phyloP scores from a whole-genome alignment of 495 filamentous ascomycete species.

The Paragyromitra xinjiangensis region DNA sequence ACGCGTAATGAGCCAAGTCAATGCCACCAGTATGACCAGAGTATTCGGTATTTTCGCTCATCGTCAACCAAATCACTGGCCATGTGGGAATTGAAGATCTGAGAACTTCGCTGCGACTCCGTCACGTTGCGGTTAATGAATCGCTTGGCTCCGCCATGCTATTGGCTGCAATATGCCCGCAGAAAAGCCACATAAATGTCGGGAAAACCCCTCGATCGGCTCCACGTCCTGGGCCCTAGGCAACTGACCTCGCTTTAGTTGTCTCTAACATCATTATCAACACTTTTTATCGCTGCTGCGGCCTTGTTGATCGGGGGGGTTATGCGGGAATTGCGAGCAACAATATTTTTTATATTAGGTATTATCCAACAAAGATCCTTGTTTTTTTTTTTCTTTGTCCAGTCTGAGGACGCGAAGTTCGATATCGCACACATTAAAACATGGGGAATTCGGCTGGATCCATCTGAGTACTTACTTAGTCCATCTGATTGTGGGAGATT shows the following conservation, averaged over 20 bases:
- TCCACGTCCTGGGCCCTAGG: slow-evolving; percentile 28
- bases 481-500: slow-evolving; percentile 38
- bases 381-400: slow-evolving; percentile 8
- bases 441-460: slow-evolving; percentile 30
- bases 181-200: slow-evolving; percentile 43
- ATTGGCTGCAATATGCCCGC: slow-evolving; percentile 33
- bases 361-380: slow-evolving; percentile 21
- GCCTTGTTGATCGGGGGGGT: slow-evolving; percentile 28
- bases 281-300: slow-evolving; percentile 29
- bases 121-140: slow-evolving; percentile 48
- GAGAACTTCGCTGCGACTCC: slow-evolving; percentile 4
- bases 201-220: slow-evolving; percentile 45
- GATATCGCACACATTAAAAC: neutral
- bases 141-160: slow-evolving; percentile 34
- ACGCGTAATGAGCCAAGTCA: slow-evolving; percentile 38
- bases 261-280: slow-evolving; percentile 28
- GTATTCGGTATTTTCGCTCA: slow-evolving; percentile 32
- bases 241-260: slow-evolving; percentile 15
- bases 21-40: slow-evolving; percentile 37
- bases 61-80: slow-evolving; percentile 27
- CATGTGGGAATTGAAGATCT: slow-evolving; percentile 32
- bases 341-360: slow-evolving; percentile 20
- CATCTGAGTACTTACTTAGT: slow-evolving; percentile 23
- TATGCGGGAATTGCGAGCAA: slow-evolving; percentile 27
- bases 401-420: slow-evolving; percentile 10